These are phyloP conservation scores for Tricholoma furcatifolium DNA, from an alignment of 768 basidiomycete genomes.

Conservation along the genomic window DNA sequence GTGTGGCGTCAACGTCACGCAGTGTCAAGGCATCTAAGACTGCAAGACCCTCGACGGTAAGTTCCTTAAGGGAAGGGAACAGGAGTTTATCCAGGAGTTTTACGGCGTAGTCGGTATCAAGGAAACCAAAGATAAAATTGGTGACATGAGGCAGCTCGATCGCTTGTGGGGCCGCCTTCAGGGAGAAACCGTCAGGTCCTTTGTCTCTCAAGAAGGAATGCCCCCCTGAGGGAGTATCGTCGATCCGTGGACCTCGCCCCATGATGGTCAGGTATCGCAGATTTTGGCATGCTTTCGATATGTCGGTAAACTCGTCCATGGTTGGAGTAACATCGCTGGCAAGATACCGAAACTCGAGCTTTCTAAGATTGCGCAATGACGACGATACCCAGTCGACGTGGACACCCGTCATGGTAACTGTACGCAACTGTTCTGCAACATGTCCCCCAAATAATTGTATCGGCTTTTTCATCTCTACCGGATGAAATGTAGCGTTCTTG, in stretches of 20 bases:
- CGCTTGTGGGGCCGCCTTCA: slow-evolving; percentile 4
- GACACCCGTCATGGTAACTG: slow-evolving; percentile 52
- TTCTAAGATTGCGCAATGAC: slow-evolving; percentile 39
- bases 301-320: slow-evolving; percentile 40
- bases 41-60: slow-evolving; percentile 45
- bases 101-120: slow-evolving; percentile 38
- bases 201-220: background rate
- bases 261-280: slow-evolving; percentile 46
- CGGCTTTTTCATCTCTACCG: slow-evolving; percentile 35
- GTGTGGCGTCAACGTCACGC: slow-evolving; percentile 31
- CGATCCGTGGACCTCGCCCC: slow-evolving; percentile 51
- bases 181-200: background rate
- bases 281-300: slow-evolving; percentile 39
- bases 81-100: slow-evolving; percentile 36
- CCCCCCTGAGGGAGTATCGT: slow-evolving; percentile 1
- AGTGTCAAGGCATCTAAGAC: slow-evolving; percentile 30
- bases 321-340: slow-evolving; percentile 57
- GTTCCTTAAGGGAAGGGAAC: slow-evolving; percentile 33
- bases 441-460: slow-evolving; percentile 46
- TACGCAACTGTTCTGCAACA: slow-evolving; percentile 30
- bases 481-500: slow-evolving; percentile 43
- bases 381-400: slow-evolving; percentile 53
- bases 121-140: slow-evolving; percentile 40
- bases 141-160: slow-evolving; percentile 30
- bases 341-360: slow-evolving; percentile 55